These are phyloP conservation scores for Passiflora organensis DNA, from an alignment of 345 rosid species.

Conservation along the genomic window DNA sequence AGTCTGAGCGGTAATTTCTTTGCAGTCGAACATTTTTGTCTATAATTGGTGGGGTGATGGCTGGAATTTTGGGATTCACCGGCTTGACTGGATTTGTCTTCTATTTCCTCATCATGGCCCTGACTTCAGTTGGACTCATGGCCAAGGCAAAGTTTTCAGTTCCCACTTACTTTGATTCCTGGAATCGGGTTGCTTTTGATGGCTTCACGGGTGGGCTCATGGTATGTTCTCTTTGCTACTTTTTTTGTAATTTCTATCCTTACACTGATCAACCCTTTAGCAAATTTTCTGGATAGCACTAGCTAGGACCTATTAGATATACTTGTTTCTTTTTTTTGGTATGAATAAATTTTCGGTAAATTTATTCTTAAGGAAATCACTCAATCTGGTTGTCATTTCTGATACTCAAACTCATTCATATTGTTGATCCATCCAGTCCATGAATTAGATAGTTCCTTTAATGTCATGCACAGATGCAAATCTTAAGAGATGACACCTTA, in stretches of 20 bases:
- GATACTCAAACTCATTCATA: no score
- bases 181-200: constrained; percentile 67
- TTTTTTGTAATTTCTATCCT: background rate
- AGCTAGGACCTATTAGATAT: background rate
- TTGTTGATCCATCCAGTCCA: no score
- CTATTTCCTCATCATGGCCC: constrained; percentile 77
- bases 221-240: constrained; percentile 37
- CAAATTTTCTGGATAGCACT: background rate
- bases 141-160: constrained; percentile 82
- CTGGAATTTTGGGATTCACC: constrained; percentile 86
- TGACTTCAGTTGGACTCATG: constrained; percentile 73
- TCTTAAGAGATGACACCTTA: no score
- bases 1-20: constrained; percentile 1
- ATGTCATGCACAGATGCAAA: no score
- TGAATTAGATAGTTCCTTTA: no score
- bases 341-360: no score
- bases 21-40: constrained; percentile 96
- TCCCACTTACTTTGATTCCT: constrained; percentile 66
- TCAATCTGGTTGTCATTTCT: no score
- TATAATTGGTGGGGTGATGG: constrained; percentile 79
- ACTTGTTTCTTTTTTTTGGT: background rate
- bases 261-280: background rate
- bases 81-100: constrained; percentile 74
- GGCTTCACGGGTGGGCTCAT: constrained; percentile 89
- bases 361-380: no score